Percentiles rank a stretch among this genome's conserved stretches.
phyloP scores from a whole-genome alignment of 2,329 filamentous ascomycete genomes.

The Aspergillus persii region DNA sequence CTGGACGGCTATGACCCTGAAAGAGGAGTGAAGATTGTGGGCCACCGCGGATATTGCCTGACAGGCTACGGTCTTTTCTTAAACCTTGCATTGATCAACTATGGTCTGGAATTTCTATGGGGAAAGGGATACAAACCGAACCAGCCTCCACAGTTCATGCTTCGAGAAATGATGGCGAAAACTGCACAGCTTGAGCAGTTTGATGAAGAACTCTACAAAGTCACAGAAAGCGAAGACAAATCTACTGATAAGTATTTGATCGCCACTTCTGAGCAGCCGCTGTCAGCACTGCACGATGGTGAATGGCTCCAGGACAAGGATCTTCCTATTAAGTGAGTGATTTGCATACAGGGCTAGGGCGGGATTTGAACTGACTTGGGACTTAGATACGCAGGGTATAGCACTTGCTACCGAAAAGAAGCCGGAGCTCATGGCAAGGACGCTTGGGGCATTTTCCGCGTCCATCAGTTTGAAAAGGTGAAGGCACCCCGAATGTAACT shows the following conservation, averaged over 20 bases:
- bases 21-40: conserved; percentile 88
- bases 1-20: conserved; percentile 92
- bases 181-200: conserved; percentile 97
- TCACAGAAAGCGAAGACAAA: conserved; percentile 76
- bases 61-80: conserved; percentile 86
- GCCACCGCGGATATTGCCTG: conserved; percentile 91
- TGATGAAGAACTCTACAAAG: conserved; percentile 97
- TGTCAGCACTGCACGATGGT: conserved; percentile 86
- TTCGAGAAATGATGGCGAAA: conserved; percentile 94
- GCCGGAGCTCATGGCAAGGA: conserved; percentile 89
- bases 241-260: conserved; percentile 82
- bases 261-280: conserved; percentile 89
- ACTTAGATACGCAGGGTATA: conserved; percentile 73
- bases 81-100: conserved; percentile 92
- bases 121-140: conserved; percentile 77
- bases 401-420: conserved; percentile 93
- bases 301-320: conserved; percentile 88
- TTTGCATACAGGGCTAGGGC: neutral
- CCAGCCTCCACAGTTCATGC: conserved; percentile 91
- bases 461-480: conserved; percentile 96
- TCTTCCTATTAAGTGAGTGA: conserved; percentile 74
- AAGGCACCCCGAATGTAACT: conserved; percentile 4
- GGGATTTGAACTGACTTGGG: conserved; percentile 10
- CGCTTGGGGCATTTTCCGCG: conserved; percentile 96
- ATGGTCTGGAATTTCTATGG: conserved; percentile 85